These are phyloP conservation scores for Fusarium secorum DNA, from an alignment of 2,329 filamentous ascomycete species.

Conservation along the genomic window DNA sequence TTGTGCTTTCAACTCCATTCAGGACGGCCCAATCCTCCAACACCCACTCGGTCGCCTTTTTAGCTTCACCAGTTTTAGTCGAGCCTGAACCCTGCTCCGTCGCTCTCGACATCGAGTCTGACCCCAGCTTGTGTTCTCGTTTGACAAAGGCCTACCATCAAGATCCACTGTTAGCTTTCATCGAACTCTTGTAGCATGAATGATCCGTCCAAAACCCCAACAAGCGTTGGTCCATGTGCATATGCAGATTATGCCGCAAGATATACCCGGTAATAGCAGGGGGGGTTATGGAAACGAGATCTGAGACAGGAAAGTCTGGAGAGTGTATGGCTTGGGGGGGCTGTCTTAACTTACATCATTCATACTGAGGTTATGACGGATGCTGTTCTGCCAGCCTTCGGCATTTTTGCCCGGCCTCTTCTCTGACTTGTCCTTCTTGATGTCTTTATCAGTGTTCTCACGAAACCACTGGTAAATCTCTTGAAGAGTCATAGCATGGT, in stretches of 20 bases:
- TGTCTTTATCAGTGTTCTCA: slow-evolving; percentile 80
- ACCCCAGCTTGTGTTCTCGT: slow-evolving; percentile 47
- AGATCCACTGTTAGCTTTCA: slow-evolving; percentile 26
- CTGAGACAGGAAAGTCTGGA: slow-evolving; percentile 18
- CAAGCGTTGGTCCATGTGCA: slow-evolving; percentile 18
- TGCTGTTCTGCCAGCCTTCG: slow-evolving; percentile 94
- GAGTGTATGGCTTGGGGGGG: slow-evolving; percentile 1
- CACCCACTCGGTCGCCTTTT: slow-evolving; percentile 80
- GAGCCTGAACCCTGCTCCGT: slow-evolving; percentile 1
- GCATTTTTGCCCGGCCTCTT: slow-evolving; percentile 31
- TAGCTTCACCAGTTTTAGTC: slow-evolving; percentile 49
- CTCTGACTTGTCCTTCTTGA: slow-evolving; percentile 62
- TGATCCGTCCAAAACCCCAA: background rate
- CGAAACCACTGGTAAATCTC: slow-evolving; percentile 93
- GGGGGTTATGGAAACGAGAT: slow-evolving; percentile 9
- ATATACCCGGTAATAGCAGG: slow-evolving; percentile 7
- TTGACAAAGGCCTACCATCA: slow-evolving; percentile 53
- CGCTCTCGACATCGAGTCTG: background rate
- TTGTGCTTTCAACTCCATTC: slow-evolving; percentile 85
- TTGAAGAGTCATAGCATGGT: slow-evolving; percentile 77
- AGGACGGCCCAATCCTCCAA: slow-evolving; percentile 73
- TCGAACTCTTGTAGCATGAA: background rate
- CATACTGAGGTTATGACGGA: slow-evolving; percentile 96
- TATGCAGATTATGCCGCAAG: slow-evolving; percentile 13
- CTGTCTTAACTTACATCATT: slow-evolving; percentile 71